Conservation (phyloP, 164 flowering plant species). For the Liriodendron chinense region DNA sequence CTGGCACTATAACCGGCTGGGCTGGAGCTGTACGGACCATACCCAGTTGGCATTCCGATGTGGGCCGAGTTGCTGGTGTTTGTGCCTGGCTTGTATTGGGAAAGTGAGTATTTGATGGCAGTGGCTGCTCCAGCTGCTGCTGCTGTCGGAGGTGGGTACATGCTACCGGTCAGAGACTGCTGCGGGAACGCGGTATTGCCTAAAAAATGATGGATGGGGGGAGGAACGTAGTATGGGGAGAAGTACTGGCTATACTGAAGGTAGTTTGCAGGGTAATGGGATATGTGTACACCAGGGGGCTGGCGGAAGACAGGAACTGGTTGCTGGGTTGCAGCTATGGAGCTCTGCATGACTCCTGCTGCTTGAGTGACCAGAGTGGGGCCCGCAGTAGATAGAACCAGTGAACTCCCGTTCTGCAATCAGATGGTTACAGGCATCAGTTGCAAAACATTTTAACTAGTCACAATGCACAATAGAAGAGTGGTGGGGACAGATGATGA, state of each 20-base stretch:
- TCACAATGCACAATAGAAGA: background rate
- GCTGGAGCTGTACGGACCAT: slow-evolving; percentile 61
- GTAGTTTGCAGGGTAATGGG: slow-evolving; percentile 76
- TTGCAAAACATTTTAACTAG: background rate
- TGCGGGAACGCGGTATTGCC: slow-evolving; percentile 75
- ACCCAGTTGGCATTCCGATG: slow-evolving; percentile 55
- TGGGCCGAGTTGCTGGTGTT: slow-evolving; percentile 61
- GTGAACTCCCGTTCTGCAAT: slow-evolving; percentile 62
- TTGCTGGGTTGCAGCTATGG: slow-evolving; percentile 68
- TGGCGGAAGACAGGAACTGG: slow-evolving; percentile 76
- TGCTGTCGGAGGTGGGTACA: slow-evolving; percentile 58
- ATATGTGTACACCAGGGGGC: slow-evolving; percentile 64
- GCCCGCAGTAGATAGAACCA: slow-evolving; percentile 54
- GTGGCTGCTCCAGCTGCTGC: slow-evolving; percentile 27
- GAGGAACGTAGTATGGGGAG: slow-evolving; percentile 71
- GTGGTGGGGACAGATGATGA: too few species aligned
- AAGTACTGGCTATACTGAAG: slow-evolving; percentile 68
- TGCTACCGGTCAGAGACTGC: slow-evolving; percentile 46
- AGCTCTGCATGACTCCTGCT: slow-evolving; percentile 72
- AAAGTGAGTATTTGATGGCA: slow-evolving; percentile 62
- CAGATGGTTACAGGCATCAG: background rate
- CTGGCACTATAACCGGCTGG: slow-evolving; percentile 60
- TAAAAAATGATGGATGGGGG: slow-evolving; percentile 70
- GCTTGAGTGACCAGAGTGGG: slow-evolving; percentile 65
- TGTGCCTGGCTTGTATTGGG: slow-evolving; percentile 66